Conservation (phyloP, 2,329 filamentous ascomycete species). For the Chalaropsis ovoidea region DNA sequence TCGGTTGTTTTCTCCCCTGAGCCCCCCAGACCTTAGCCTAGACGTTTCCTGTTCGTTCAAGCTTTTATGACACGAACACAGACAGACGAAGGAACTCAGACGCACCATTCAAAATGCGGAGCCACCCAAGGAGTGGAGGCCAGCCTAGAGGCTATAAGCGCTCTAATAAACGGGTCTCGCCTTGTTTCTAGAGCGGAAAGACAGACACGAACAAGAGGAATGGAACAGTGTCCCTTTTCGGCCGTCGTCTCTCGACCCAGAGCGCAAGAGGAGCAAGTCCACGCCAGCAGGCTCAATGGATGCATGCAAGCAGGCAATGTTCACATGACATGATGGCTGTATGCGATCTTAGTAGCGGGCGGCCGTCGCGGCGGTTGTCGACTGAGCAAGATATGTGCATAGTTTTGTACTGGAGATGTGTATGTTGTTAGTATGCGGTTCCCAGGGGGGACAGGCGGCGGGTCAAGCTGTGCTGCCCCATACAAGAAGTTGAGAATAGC, state of each 20-base stretch:
- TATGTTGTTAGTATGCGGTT: neutral
- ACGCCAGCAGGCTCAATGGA: neutral
- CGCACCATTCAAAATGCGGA: constrained; percentile 11
- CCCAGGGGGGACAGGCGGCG: neutral
- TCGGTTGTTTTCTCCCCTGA: neutral
- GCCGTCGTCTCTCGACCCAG: neutral
- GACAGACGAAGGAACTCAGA: neutral
- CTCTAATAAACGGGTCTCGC: constrained; percentile 24
- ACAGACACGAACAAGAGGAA: neutral
- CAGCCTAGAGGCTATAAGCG: neutral
- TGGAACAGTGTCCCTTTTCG: constrained; percentile 1
- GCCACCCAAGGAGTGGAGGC: neutral
- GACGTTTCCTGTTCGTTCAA: neutral
- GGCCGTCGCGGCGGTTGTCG: neutral
- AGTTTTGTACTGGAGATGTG: neutral
- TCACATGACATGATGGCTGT: neutral
- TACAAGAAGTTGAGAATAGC: constrained; percentile 11
- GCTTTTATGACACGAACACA: constrained; percentile 6
- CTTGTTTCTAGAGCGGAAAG: neutral
- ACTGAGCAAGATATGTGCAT: neutral
- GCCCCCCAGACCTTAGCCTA: neutral
- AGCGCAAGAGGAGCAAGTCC: neutral
- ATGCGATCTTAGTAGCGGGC: neutral
- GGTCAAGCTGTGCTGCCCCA: neutral
- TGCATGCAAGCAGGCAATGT: neutral